These are phyloP conservation scores for Musa troglodytarum DNA, from an alignment of 176 grass and related monocot species.

Conservation along the genomic window DNA sequence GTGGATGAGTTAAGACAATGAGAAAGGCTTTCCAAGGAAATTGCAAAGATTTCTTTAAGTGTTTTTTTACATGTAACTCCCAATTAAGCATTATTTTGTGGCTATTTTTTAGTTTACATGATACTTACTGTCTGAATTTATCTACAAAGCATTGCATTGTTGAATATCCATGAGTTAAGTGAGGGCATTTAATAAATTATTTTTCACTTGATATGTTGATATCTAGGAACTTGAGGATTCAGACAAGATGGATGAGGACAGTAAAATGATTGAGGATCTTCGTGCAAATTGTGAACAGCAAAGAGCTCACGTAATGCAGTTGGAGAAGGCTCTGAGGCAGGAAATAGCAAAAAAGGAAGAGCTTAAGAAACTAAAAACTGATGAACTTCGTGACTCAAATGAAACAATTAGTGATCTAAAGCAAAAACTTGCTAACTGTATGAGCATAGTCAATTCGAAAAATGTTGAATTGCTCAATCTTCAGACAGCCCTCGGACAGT, in stretches of 20 bases:
- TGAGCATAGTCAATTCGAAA: conserved; percentile 74
- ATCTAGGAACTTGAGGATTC: conserved; percentile 82
- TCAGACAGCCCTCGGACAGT: conserved; percentile 91
- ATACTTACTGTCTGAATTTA: too few relatives aligned
- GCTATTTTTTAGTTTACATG: too few relatives aligned
- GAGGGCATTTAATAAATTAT: not conserved
- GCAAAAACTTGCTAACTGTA: conserved; percentile 57
- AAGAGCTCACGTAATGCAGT: conserved; percentile 53
- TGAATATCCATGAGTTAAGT: not conserved
- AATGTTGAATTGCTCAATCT: conserved; percentile 78
- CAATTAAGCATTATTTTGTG: too few relatives aligned
- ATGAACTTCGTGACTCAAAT: conserved; percentile 65
- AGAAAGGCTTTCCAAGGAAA: too few relatives aligned
- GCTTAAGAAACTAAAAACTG: conserved; percentile 43
- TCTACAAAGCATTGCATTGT: too few relatives aligned
- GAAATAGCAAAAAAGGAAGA: conserved; percentile 61
- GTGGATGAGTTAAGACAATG: too few relatives aligned
- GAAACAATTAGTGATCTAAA: conserved; percentile 58
- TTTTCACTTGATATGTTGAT: conserved; percentile 8
- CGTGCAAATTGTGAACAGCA: conserved; percentile 55
- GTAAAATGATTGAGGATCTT: conserved; percentile 69
- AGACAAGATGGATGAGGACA: conserved; percentile 85
- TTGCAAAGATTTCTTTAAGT: too few relatives aligned
- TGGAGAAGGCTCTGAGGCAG: conserved; percentile 63
- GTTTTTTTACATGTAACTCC: too few relatives aligned